phyloP scores from a whole-genome alignment of 2,329 filamentous ascomycete species.

The Trichoderma lentiforme region DNA sequence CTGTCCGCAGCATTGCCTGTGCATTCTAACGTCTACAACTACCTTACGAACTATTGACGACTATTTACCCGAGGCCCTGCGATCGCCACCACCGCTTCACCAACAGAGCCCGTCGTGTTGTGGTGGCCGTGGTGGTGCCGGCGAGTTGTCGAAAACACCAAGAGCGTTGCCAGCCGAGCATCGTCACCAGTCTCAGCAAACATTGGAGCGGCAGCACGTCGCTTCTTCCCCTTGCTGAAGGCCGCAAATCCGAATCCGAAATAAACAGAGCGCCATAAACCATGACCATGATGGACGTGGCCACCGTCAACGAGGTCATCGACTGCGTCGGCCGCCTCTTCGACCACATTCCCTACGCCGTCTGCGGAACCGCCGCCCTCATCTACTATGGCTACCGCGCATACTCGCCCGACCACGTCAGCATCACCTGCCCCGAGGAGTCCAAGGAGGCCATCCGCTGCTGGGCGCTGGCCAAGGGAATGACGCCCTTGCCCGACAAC shows the following conservation, averaged over 20 bases:
- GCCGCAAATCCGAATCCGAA: not conserved
- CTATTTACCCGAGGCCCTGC: not conserved
- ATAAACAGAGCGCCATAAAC: not conserved
- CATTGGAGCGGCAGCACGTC: not conserved
- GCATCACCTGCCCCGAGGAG: slow-evolving; percentile 39
- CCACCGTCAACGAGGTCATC: slow-evolving; percentile 39
- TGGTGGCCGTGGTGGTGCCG: slow-evolving; percentile 10
- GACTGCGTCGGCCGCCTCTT: slow-evolving; percentile 39
- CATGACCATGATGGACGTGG: slow-evolving; percentile 25
- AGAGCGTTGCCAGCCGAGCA: slow-evolving; percentile 10
- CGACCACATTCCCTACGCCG: slow-evolving; percentile 43
- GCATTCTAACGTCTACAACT: not conserved
- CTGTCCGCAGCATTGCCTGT: not conserved
- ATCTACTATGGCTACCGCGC: slow-evolving; percentile 40
- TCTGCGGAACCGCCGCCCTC: slow-evolving; percentile 46
- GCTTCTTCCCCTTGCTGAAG: not conserved
- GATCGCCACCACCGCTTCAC: not conserved
- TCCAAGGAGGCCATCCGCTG: slow-evolving; percentile 35
- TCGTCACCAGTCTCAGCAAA: slow-evolving; percentile 9
- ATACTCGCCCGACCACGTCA: slow-evolving; percentile 33
- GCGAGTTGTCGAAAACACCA: slow-evolving; percentile 1
- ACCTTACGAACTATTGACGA: not conserved
- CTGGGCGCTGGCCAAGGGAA: slow-evolving; percentile 41
- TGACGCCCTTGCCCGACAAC: slow-evolving; percentile 22
- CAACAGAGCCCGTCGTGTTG: not conserved